phyloP scores from a whole-genome alignment of 768 basidiomycete species.

The Mycena latifolia region DNA sequence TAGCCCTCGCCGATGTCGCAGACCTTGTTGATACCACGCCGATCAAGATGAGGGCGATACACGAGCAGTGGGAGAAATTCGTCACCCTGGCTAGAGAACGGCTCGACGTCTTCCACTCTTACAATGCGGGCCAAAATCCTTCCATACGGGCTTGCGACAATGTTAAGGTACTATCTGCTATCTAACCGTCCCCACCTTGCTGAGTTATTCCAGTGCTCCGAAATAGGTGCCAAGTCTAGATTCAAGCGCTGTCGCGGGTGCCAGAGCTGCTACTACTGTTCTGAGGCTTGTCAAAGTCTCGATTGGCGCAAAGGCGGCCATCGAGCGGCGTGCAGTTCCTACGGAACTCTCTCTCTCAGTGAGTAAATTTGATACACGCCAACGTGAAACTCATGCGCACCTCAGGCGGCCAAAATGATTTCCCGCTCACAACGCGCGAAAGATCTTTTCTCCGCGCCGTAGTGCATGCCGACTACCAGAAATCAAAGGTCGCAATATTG shows the following conservation, averaged over 20 bases:
- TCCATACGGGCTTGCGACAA: background rate
- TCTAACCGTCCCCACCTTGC: background rate
- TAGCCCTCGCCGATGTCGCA: background rate
- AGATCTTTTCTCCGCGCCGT: background rate
- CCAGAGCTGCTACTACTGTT: background rate
- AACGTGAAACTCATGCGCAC: background rate
- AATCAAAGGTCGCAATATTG: background rate
- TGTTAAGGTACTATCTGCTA: background rate
- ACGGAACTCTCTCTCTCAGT: constrained; percentile 1
- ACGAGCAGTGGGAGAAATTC: background rate
- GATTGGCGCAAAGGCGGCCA: constrained; percentile 15
- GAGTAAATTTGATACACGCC: background rate
- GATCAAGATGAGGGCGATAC: background rate
- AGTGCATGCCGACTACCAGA: constrained; percentile 8
- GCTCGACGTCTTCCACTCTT: background rate
- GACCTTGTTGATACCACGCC: background rate
- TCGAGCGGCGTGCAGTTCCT: background rate
- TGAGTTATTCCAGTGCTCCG: background rate
- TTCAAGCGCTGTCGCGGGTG: constrained; percentile 1
- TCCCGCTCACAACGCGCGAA: background rate
- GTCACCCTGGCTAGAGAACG: background rate
- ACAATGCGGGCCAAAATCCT: background rate
- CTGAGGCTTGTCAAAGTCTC: background rate
- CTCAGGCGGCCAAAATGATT: background rate
- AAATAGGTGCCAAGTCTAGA: background rate